Conservation (phyloP, 2,329 filamentous ascomycete species). For the Magnaporthiopsis rhizophila region DNA sequence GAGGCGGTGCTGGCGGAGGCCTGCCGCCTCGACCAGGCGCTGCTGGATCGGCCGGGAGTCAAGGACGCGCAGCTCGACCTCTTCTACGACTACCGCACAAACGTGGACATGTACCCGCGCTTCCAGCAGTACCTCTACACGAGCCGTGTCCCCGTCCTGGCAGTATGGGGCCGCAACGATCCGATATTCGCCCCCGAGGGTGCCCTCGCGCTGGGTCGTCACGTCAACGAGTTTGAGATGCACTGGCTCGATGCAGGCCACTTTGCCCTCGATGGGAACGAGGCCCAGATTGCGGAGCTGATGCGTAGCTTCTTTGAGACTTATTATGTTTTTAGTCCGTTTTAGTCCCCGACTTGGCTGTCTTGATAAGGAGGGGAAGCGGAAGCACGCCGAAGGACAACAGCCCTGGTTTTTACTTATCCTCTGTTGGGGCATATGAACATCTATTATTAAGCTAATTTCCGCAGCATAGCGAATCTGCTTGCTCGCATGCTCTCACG, state of each 20-base stretch:
- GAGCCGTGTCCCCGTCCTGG: slow-evolving; percentile 43
- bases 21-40: slow-evolving; percentile 42
- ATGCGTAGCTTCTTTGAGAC: slow-evolving; percentile 22
- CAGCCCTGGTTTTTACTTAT: background rate
- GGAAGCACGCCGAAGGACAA: background rate
- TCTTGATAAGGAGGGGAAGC: too few relatives aligned
- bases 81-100: slow-evolving; percentile 49
- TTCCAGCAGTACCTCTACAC: slow-evolving; percentile 48
- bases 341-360: background rate
- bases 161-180: slow-evolving; percentile 52
- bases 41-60: slow-evolving; percentile 40
- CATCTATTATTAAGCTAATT: background rate
- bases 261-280: slow-evolving; percentile 38
- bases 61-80: slow-evolving; percentile 47
- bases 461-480: background rate
- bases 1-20: slow-evolving; percentile 32
- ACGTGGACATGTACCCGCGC: slow-evolving; percentile 42
- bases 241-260: slow-evolving; percentile 44
- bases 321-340: slow-evolving; percentile 15
- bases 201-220: slow-evolving; percentile 44
- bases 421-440: background rate
- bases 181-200: slow-evolving; percentile 40
- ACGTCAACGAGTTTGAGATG: slow-evolving; percentile 39
- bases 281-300: slow-evolving; percentile 19
- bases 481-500: background rate